Evolutionary conservation across 2,329 filamentous ascomycete species (phyloP).

Genomic region (Penicillium paneum): DNA sequence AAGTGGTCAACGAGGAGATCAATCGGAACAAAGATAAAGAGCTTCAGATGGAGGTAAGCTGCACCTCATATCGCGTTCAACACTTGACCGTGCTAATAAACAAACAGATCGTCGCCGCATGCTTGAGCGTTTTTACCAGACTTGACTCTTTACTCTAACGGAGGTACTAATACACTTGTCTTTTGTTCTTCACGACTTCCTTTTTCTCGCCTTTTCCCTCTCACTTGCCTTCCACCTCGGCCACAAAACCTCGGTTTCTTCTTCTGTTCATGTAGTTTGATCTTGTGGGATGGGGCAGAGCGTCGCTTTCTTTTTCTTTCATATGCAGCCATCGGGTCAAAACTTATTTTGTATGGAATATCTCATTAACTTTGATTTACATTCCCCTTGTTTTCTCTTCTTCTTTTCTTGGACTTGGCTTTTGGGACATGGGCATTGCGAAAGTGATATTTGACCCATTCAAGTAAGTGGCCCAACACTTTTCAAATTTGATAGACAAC

Average conservation of each 20-base stretch:
- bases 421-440: not conserved
- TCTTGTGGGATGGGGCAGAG: conserved; percentile 25
- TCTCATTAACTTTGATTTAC: conserved; percentile 17
- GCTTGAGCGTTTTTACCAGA: conserved; percentile 93
- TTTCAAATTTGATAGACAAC: not conserved
- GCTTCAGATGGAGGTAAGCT: conserved; percentile 83
- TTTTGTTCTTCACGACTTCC: conserved; percentile 17
- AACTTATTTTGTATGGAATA: conserved; percentile 30
- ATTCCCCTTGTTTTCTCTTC: conserved; percentile 10
- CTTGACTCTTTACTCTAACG: conserved; percentile 85
- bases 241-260: conserved; percentile 7
- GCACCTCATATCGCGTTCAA: not conserved
- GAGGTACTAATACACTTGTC: conserved; percentile 26
- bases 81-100: conserved; percentile 13
- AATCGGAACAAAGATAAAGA: conserved; percentile 87
- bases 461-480: conserved; percentile 2
- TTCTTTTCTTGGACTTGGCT: conserved; percentile 6
- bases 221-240: conserved; percentile 2
- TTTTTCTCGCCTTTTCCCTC: not conserved
- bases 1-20: conserved; percentile 83
- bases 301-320: conserved; percentile 11
- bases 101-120: conserved; percentile 76
- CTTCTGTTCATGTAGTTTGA: conserved; percentile 30
- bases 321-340: conserved; percentile 23
- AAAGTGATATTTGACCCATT: not conserved